These are phyloP conservation scores for Phyllosticta ampelicida DNA, from an alignment of 2,329 filamentous ascomycete genomes.

Conservation along the genomic window DNA sequence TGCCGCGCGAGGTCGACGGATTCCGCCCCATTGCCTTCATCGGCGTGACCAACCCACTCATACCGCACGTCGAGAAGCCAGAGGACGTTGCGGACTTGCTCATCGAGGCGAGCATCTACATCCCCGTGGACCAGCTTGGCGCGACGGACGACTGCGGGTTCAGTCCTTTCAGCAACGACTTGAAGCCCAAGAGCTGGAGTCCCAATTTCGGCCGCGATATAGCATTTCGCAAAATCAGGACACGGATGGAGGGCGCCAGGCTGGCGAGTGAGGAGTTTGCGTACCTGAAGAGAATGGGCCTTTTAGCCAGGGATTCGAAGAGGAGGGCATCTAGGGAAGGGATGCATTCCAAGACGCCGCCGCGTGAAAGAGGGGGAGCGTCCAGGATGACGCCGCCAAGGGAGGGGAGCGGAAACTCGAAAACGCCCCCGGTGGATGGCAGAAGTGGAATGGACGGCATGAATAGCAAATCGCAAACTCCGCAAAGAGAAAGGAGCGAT, in stretches of 20 bases:
- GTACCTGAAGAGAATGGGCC: not conserved
- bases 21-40: conserved; percentile 3
- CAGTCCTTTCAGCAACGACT: conserved; percentile 6
- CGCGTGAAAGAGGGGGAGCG: not conserved
- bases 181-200: conserved; percentile 10
- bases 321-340: conserved; percentile 1
- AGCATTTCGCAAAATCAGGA: conserved; percentile 6
- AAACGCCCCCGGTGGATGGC: not conserved
- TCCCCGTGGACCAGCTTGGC: conserved; percentile 4
- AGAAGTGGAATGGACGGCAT: conserved; percentile 2
- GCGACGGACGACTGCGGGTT: conserved; percentile 10
- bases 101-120: conserved; percentile 8
- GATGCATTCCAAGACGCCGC: conserved; percentile 5
- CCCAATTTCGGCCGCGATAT: conserved; percentile 7
- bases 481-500: not conserved
- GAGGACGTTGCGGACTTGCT: conserved; percentile 5
- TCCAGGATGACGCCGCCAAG: not conserved
- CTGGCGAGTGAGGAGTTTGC: conserved; percentile 7
- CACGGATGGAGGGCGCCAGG: conserved; percentile 1
- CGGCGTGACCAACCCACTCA: conserved; percentile 3
- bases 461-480: conserved; percentile 3
- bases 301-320: conserved; percentile 5
- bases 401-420: not conserved
- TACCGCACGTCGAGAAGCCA: conserved; percentile 7
- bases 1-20: conserved; percentile 2